These are phyloP conservation scores for Austropuccinia psidii DNA, from an alignment of 1,284 basidiomycete species.

Conservation along the genomic window DNA sequence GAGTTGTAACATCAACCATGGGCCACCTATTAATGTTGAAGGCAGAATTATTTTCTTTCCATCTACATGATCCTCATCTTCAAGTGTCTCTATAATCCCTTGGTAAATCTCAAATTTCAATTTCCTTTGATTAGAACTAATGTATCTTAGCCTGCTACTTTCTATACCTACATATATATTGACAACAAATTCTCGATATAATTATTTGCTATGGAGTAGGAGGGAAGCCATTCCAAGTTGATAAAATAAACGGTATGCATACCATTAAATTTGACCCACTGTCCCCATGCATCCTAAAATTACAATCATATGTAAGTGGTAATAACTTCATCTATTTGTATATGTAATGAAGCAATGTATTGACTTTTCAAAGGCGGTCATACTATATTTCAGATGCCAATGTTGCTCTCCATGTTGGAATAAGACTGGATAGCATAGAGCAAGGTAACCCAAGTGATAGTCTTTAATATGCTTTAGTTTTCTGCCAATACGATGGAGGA, in stretches of 20 bases:
- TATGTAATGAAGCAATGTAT: not conserved
- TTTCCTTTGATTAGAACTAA: not conserved
- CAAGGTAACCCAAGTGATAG: not conserved
- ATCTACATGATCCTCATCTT: no score
- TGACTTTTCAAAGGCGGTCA: not conserved
- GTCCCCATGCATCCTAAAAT: not conserved
- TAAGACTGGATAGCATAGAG: no score
- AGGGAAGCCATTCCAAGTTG: not conserved
- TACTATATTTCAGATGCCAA: not conserved
- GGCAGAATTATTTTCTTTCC: no score
- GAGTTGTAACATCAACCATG: no score
- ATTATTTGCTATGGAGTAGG: not conserved
- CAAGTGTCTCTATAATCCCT: not conserved
- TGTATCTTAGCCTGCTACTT: not conserved
- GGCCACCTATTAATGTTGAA: conserved; percentile 15
- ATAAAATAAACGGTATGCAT: not conserved
- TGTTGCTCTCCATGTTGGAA: no score
- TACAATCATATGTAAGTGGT: not conserved
- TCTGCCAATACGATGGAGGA: not conserved
- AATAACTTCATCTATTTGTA: not conserved
- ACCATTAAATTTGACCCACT: not conserved
- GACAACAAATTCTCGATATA: not conserved
- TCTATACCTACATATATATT: not conserved
- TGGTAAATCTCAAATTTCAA: not conserved
- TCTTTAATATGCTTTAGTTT: not conserved